phyloP scores from a whole-genome alignment of 805 yeast genomes.

The Candida loeiensis region DNA sequence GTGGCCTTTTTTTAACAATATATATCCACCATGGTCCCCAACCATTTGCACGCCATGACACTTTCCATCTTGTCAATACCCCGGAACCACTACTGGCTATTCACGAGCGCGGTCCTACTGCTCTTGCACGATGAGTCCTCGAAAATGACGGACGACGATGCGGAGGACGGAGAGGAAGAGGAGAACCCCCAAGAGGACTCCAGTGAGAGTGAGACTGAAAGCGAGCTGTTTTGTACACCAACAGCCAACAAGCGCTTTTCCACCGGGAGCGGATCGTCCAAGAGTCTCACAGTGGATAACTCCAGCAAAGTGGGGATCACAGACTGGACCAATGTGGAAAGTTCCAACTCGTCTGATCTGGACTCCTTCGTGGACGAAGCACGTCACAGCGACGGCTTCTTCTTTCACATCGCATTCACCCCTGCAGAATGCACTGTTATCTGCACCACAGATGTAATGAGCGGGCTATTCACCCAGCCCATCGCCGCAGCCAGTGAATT shows the following conservation, averaged over 20 bases:
- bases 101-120: conserved; percentile 48
- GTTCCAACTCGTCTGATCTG: conserved; percentile 4
- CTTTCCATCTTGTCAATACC: conserved; percentile 54
- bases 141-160: conserved; percentile 13
- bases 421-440: conserved; percentile 63
- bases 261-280: conserved; percentile 5
- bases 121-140: conserved; percentile 38
- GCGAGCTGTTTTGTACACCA: conserved; percentile 10
- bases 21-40: conserved; percentile 1
- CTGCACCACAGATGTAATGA: conserved; percentile 41
- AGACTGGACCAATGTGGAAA: conserved; percentile 9
- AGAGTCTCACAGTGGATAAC: conserved; percentile 19
- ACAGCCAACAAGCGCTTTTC: conserved; percentile 4
- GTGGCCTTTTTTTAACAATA: no score
- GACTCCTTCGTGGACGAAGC: conserved; percentile 9
- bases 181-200: conserved; percentile 9
- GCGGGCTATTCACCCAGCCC: conserved; percentile 36
- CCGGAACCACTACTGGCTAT: conserved; percentile 50
- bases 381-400: conserved; percentile 29
- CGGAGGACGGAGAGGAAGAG: conserved; percentile 12
- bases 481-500: conserved; percentile 30
- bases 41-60: conserved; percentile 33
- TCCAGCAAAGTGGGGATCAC: conserved; percentile 23
- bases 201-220: conserved; percentile 14
- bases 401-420: conserved; percentile 60